phyloP scores from a whole-genome alignment of 352 stramenopile species.

The Phytophthora vignae region DNA sequence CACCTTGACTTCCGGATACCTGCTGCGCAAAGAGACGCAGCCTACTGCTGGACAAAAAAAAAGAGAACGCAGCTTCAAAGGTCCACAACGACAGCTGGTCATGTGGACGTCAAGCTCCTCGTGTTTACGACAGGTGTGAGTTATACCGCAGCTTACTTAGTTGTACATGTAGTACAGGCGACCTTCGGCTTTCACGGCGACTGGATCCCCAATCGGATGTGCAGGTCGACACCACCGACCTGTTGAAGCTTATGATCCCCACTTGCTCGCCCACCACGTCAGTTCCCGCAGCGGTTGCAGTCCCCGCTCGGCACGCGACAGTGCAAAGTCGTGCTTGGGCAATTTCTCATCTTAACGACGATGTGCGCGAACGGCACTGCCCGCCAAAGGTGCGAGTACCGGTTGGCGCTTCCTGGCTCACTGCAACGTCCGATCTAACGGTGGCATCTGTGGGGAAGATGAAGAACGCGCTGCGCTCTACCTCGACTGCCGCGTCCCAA shows the following conservation, averaged over 20 bases:
- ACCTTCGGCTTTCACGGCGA: no score
- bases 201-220: background rate
- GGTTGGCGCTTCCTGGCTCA: background rate
- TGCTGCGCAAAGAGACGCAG: background rate
- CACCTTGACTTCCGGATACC: background rate
- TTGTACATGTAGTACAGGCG: no score
- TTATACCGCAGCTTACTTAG: background rate
- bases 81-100: background rate
- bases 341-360: background rate
- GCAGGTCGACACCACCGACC: no score
- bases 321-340: background rate
- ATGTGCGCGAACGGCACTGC: background rate
- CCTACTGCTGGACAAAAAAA: background rate
- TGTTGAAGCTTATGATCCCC: no score
- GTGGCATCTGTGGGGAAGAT: background rate
- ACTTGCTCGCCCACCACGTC: background rate
- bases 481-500: conserved; percentile 18
- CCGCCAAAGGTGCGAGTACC: background rate
- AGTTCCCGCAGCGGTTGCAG: background rate
- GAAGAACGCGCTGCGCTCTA: background rate
- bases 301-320: background rate
- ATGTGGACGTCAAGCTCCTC: background rate
- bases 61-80: background rate
- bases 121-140: background rate
- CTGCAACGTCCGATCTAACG: background rate